Percentiles rank a stretch among this genome's conserved stretches.
Evolutionary conservation across 2,329 filamentous ascomycete species (phyloP).

Genomic region (Curvularia hawaiiensis): DNA sequence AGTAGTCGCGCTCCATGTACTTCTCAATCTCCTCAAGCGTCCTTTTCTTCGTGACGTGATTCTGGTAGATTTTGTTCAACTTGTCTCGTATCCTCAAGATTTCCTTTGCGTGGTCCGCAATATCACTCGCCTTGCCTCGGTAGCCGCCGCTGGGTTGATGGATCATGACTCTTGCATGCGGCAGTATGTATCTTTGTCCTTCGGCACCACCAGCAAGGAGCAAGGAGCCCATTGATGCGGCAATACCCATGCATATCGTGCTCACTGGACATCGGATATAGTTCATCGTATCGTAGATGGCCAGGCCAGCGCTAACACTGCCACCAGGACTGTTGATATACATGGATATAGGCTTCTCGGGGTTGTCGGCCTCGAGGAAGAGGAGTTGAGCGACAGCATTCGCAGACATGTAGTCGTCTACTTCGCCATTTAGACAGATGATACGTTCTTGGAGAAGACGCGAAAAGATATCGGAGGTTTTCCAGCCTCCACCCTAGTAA

Average conservation of each 20-base stretch:
- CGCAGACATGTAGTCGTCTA: conserved; percentile 90
- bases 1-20: conserved; percentile 97
- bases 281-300: conserved; percentile 98
- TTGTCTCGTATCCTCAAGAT: conserved; percentile 85
- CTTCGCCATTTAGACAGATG: conserved; percentile 87
- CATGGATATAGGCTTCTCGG: conserved; percentile 92
- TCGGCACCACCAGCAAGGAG: conserved; percentile 84
- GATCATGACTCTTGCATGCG: conserved; percentile 96
- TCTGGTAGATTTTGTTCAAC: conserved; percentile 87
- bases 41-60: conserved; percentile 81
- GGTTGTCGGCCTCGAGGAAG: conserved; percentile 96
- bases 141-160: conserved; percentile 89
- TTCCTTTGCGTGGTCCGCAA: conserved; percentile 96
- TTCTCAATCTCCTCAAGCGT: conserved; percentile 83
- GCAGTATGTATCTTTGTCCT: conserved; percentile 85
- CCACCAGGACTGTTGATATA: conserved; percentile 98
- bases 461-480: conserved; percentile 57
- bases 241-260: conserved; percentile 93
- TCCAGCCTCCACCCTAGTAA: conserved; percentile 55
- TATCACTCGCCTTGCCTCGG: conserved; percentile 73
- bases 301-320: conserved; percentile 80
- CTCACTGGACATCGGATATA: conserved; percentile 94
- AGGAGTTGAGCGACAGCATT: conserved; percentile 94
- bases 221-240: conserved; percentile 92
- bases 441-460: conserved; percentile 76